A percentile compares a stretch with the other conserved stretches of the same genome.
Conservation (phyloP, 129 eudicot species). For the Mikania micrantha region DNA sequence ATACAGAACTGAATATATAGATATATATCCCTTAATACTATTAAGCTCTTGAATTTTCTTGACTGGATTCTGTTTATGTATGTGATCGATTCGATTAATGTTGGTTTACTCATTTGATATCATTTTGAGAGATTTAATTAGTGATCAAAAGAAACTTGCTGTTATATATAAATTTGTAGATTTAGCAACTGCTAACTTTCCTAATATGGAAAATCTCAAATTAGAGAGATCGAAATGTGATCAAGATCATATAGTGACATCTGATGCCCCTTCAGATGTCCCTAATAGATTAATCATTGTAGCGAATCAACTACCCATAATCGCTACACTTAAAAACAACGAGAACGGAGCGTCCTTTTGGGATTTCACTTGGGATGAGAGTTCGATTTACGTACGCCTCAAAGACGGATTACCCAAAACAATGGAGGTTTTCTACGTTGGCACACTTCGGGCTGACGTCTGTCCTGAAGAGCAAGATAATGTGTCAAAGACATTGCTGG, state of each 20-base stretch:
- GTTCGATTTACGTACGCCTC: slow-evolving; percentile 26
- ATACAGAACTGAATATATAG: too few species aligned
- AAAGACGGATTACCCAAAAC: slow-evolving; percentile 37
- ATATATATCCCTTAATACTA: too few species aligned
- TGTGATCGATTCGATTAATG: neutral
- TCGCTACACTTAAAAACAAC: slow-evolving; percentile 21
- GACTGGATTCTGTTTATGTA: neutral
- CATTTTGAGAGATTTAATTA: neutral
- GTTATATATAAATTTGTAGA: slow-evolving; percentile 31
- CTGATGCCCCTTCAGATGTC: slow-evolving; percentile 27
- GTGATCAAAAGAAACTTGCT: slow-evolving; percentile 23
- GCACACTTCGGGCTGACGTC: slow-evolving; percentile 35
- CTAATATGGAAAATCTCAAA: slow-evolving; percentile 29
- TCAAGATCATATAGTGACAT: slow-evolving; percentile 32
- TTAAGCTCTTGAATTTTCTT: neutral
- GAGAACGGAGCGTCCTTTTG: slow-evolving; percentile 22
- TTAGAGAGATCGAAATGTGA: slow-evolving; percentile 31
- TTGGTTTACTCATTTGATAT: neutral
- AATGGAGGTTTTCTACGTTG: slow-evolving; percentile 38
- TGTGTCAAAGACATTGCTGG: slow-evolving; percentile 24
- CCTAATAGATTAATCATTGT: slow-evolving; percentile 33
- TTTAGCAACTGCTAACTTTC: slow-evolving; percentile 36
- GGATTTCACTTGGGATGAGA: slow-evolving; percentile 47
- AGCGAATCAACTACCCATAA: slow-evolving; percentile 36
- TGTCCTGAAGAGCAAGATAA: slow-evolving; percentile 31